Evolutionary conservation across 306 rosid genomes (phyloP).

Genomic region (Fragaria iinumae): DNA sequence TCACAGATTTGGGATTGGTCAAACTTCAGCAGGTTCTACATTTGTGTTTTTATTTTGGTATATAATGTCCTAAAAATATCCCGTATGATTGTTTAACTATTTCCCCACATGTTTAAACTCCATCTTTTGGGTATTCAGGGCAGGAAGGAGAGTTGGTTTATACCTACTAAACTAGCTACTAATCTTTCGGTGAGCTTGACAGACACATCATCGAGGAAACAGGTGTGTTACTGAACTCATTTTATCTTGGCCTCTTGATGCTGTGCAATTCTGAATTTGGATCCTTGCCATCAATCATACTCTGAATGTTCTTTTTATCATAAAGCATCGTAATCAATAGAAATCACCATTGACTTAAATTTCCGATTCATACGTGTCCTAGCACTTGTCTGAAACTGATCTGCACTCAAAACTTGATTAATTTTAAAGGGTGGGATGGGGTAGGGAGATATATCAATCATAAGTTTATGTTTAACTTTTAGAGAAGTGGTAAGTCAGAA

Average conservation of each 20-base stretch:
- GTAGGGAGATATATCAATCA: neutral
- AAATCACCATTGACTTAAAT: neutral
- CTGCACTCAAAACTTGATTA: neutral
- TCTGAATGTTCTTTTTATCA: neutral
- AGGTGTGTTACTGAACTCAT: slow-evolving; percentile 37
- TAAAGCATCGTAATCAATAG: neutral
- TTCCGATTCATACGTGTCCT: neutral
- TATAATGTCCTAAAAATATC: slow-evolving; percentile 18
- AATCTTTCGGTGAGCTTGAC: slow-evolving; percentile 93
- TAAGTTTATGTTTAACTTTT: neutral
- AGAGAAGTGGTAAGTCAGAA: neutral
- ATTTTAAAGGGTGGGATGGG: neutral
- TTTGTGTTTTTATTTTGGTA: slow-evolving; percentile 26
- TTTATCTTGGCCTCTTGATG: neutral
- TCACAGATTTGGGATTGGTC: slow-evolving; percentile 90
- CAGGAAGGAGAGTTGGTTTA: slow-evolving; percentile 91
- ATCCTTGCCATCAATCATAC: slow-evolving; percentile 15
- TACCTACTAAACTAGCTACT: slow-evolving; percentile 92
- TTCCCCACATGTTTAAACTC: slow-evolving; percentile 15
- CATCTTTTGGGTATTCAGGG: slow-evolving; percentile 49
- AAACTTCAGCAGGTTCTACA: slow-evolving; percentile 86
- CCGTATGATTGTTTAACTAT: slow-evolving; percentile 23
- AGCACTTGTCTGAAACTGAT: neutral
- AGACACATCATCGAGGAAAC: slow-evolving; percentile 77
- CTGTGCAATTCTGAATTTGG: slow-evolving; percentile 11